Percentiles rank a stretch among this genome's conserved stretches.
Conservation (phyloP, 331 rosid species). For the Rhamnella rubrinervis region DNA sequence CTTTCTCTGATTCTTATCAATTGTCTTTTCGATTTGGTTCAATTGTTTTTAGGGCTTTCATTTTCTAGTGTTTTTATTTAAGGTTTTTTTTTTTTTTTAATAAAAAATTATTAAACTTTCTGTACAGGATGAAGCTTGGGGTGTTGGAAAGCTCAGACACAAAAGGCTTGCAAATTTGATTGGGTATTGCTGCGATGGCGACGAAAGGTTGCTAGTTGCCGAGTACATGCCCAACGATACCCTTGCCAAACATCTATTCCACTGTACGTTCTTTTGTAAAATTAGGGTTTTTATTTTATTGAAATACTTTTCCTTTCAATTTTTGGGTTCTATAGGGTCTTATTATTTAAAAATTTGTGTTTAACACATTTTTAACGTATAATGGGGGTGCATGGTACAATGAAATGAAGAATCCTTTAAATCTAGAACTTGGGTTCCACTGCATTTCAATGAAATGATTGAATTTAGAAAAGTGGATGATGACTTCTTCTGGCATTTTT, state of each 20-base stretch:
- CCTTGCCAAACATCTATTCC: constrained; percentile 81
- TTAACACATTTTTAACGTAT: not conserved
- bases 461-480: not conserved
- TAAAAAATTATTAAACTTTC: not conserved
- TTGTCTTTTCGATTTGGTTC: not conserved
- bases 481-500: not conserved
- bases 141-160: constrained; percentile 71
- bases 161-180: constrained; percentile 70
- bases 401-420: not conserved
- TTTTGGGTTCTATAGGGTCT: not conserved
- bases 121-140: constrained; percentile 66
- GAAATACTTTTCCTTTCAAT: not conserved
- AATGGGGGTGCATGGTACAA: not conserved
- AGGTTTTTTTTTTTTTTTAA: not conserved
- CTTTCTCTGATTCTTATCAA: not conserved
- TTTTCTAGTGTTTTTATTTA: constrained; percentile 1
- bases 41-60: constrained; percentile 1
- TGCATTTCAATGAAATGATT: not conserved
- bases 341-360: not conserved
- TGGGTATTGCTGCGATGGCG: constrained; percentile 81
- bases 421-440: constrained; percentile 4
- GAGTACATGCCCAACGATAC: constrained; percentile 80
- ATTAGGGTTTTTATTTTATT: not conserved
- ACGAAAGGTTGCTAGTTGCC: constrained; percentile 71
- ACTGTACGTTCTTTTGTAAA: constrained; percentile 39